Evolutionary conservation across 441 rosid species (phyloP), one percentile per base, ranked within the genome.

Genomic region (Lepidium campestre): DNA sequence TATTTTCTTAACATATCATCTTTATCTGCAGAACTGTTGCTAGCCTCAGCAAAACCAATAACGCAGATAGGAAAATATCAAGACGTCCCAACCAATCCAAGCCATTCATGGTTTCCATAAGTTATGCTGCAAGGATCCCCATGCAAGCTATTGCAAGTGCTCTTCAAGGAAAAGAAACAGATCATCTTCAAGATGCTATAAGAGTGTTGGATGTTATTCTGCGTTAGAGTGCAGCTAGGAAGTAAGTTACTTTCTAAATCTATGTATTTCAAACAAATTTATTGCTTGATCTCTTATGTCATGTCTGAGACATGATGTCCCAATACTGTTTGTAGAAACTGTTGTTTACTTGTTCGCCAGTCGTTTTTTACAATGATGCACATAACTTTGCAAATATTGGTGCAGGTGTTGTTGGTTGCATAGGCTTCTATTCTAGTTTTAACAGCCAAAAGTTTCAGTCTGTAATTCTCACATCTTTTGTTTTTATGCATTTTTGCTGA

Each of bases 381-480:
- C 45, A 23, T 3, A 84, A 84, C 31, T 82, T 75, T 48, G 39
- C 65, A 0, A 32, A 44, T 4, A 59, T 86, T 6, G 87, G 87
- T n/a, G 86, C 83, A 37, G 91, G 96, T 58, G 85, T 87, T 15
- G 47, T 76, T 7, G 91, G 95, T 18, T 84, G 85, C 34, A 67
- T 88, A 66, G 98, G 96, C 5, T 89, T 83, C 56, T 91, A 89
- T 54, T 85, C 95, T 2, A 89, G 96, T 62, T 87, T 91, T 53
- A 72, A 79, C 82, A 25, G 91, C 88, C 10, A n/a, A n/a, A n/a
- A n/a, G 58, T 83, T 47, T 82, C 88, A 12, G 74, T 83, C 1
- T 86, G 91, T 83, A 79, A 44, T 54, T 6, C 29, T 37, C 56
- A 37, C 14, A n/a, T 29, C 39, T 35, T 45, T 36, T 22, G 2